Evolutionary conservation across 2,329 filamentous ascomycete species (phyloP).

Genomic region (Ceratocystis cubensis): DNA sequence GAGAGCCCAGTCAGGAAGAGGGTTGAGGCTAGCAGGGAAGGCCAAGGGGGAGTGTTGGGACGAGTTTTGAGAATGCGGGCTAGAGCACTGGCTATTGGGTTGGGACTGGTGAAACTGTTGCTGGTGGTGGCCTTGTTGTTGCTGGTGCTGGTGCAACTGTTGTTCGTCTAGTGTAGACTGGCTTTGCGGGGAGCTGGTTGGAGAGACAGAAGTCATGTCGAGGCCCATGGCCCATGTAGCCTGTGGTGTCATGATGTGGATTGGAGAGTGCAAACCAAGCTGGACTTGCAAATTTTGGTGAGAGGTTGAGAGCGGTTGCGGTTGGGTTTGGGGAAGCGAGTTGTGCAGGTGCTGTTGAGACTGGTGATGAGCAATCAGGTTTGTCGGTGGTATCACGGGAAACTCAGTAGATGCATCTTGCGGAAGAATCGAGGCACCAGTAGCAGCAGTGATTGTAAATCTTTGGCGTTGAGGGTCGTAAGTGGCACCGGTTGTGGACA

Average conservation of each 20-base stretch:
- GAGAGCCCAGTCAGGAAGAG: slow-evolving; percentile 48
- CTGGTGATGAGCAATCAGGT: slow-evolving; percentile 9
- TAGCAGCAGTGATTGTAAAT: slow-evolving; percentile 22
- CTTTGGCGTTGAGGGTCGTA: slow-evolving; percentile 26
- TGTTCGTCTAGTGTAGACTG: slow-evolving; percentile 30
- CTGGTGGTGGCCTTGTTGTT: slow-evolving; percentile 32
- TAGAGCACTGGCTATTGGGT: slow-evolving; percentile 37
- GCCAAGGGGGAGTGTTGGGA: slow-evolving; percentile 41
- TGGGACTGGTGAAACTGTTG: slow-evolving; percentile 26
- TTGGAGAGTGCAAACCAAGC: slow-evolving; percentile 16
- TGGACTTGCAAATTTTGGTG: slow-evolving; percentile 19
- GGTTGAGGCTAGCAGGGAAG: slow-evolving; percentile 31
- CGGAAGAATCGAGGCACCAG: slow-evolving; percentile 8
- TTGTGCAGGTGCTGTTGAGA: slow-evolving; percentile 12
- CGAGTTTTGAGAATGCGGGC: slow-evolving; percentile 38
- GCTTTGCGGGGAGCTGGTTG: slow-evolving; percentile 36
- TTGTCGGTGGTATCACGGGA: slow-evolving; percentile 18
- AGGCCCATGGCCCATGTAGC: slow-evolving; percentile 41
- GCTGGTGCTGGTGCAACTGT: slow-evolving; percentile 24
- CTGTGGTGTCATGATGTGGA: slow-evolving; percentile 29
- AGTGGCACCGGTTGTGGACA: slow-evolving; percentile 12
- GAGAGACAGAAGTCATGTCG: slow-evolving; percentile 37
- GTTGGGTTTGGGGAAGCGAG: slow-evolving; percentile 26
- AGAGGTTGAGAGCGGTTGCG: slow-evolving; percentile 26
- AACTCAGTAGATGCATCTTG: slow-evolving; percentile 24